Conservation (phyloP, 2,329 filamentous ascomycete genomes). For the Fusarium xylarioides region DNA sequence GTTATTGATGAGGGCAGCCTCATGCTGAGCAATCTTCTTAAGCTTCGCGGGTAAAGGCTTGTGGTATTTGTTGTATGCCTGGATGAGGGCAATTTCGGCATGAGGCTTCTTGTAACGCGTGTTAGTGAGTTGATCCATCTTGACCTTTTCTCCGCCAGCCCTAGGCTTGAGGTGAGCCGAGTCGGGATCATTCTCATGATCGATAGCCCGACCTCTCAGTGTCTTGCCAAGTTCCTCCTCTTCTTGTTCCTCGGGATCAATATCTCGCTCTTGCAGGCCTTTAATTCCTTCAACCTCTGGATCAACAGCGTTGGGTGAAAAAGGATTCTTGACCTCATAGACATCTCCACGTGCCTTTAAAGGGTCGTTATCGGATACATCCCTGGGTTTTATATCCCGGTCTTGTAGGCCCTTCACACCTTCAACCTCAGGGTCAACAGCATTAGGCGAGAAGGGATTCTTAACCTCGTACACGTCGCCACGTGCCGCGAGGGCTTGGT, state of each 20-base stretch:
- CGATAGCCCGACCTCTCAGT: neutral
- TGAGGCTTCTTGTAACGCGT: conserved; percentile 46
- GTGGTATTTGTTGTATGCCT: conserved; percentile 51
- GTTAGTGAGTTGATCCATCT: conserved; percentile 49
- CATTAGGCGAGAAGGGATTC: neutral
- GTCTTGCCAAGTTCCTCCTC: neutral
- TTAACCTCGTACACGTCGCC: neutral
- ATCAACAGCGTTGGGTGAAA: neutral
- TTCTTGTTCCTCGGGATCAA: conserved; percentile 3
- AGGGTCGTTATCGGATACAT: neutral
- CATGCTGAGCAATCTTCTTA: conserved; percentile 32
- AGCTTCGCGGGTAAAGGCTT: conserved; percentile 43
- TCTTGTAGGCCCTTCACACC: neutral
- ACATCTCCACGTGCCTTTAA: neutral
- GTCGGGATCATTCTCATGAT: conserved; percentile 2
- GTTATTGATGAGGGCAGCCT: conserved; percentile 31
- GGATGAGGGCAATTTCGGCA: conserved; percentile 43
- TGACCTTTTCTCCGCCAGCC: conserved; percentile 37
- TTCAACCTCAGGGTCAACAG: conserved; percentile 11
- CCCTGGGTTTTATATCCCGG: neutral
- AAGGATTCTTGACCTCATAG: neutral
- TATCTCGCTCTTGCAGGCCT: neutral
- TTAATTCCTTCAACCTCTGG: conserved; percentile 7
- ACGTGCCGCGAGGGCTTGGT: neutral
- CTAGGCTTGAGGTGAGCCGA: conserved; percentile 8